Evolutionary conservation across 306 rosid genomes (phyloP).

Genomic region (Vachellia collinsii): DNA sequence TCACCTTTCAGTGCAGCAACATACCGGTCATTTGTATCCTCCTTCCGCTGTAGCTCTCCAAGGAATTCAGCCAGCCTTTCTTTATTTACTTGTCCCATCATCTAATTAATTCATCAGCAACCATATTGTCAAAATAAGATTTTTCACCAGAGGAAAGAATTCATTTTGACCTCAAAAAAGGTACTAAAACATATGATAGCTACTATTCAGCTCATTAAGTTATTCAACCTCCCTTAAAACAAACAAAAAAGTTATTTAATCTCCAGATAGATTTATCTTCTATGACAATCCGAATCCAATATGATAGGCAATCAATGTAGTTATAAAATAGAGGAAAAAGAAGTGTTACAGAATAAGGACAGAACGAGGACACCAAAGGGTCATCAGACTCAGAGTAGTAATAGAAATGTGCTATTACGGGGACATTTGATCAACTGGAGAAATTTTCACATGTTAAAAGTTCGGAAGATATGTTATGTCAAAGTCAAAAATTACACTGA

Average conservation of each 20-base stretch:
- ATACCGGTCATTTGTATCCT: slow-evolving; percentile 88
- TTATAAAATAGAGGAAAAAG: background rate
- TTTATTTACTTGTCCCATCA: slow-evolving; percentile 81
- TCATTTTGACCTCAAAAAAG: background rate
- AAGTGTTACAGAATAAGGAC: background rate
- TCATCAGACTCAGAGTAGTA: background rate
- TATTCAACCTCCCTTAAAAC: background rate
- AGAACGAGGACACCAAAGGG: slow-evolving; percentile 3
- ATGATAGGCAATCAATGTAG: background rate
- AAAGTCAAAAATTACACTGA: too few species aligned
- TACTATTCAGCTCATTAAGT: background rate
- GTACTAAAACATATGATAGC: background rate
- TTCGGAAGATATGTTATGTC: background rate
- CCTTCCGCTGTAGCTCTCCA: slow-evolving; percentile 84
- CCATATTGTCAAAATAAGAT: slow-evolving; percentile 1
- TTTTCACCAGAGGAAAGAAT: slow-evolving; percentile 7
- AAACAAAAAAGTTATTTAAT: background rate
- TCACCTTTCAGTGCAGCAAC: slow-evolving; percentile 87
- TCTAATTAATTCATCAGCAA: slow-evolving; percentile 47
- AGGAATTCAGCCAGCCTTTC: slow-evolving; percentile 85
- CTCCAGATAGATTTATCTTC: slow-evolving; percentile 5
- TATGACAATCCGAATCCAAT: slow-evolving; percentile 14
- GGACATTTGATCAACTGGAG: slow-evolving; percentile 6
- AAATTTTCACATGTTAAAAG: background rate
- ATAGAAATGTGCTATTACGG: background rate